These are phyloP conservation scores for Solanum appendiculatum DNA, from an alignment of 257 asterid species.

Conservation along the genomic window DNA sequence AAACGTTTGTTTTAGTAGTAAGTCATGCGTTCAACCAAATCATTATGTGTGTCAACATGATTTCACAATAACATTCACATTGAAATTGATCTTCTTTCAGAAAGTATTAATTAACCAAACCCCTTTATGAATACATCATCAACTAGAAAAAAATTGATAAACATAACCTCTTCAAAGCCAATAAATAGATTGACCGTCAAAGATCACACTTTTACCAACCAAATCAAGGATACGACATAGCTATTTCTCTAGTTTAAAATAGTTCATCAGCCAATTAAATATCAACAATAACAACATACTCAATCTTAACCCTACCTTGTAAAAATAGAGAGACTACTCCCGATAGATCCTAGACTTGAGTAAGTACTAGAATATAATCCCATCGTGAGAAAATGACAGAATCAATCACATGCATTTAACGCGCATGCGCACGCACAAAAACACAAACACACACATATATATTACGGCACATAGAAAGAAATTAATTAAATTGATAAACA, in stretches of 20 bases:
- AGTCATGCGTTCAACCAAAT: not conserved
- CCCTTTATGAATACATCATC: not conserved
- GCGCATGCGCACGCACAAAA: no score
- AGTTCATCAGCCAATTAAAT: no score
- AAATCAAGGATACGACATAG: no score
- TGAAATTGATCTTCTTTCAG: not conserved
- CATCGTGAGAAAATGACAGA: not conserved
- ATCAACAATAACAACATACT: not conserved
- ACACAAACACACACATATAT: no score
- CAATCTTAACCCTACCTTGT: no score
- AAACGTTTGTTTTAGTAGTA: no score
- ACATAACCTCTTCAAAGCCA: not conserved
- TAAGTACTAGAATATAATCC: not conserved
- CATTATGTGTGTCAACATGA: not conserved
- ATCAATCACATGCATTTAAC: constrained; percentile 7
- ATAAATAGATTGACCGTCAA: not conserved
- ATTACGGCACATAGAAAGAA: no score
- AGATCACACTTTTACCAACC: not conserved
- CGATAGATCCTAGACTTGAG: not conserved
- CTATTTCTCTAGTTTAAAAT: not conserved
- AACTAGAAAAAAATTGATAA: not conserved
- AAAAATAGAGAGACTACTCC: not conserved
- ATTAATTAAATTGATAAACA: no score
- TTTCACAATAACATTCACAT: not conserved
- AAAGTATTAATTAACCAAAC: not conserved